Base-by-base conservation (phyloP, 371 early-diverging fungal species). In the Apophysomyces sp. region DNA sequence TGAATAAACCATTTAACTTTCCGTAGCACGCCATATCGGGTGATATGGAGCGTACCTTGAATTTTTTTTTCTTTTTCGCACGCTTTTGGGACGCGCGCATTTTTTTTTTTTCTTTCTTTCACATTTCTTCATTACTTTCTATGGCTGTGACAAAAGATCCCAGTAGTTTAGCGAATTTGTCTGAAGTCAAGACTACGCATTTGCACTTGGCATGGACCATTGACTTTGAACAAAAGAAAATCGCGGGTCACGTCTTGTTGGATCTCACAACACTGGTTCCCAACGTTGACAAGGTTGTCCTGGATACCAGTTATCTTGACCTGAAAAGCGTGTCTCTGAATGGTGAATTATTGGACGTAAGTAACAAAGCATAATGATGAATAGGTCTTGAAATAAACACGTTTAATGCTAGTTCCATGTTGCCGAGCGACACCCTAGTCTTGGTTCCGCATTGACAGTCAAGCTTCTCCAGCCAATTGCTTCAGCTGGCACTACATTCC, bases 121-220 rank as follows among this genome's bases (percentile, higher is more conserved):
- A 49, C 11, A 36, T 30, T 30, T 30, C 49, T 58, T 41, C n/a
- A 36, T 57, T 57, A 31, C n/a, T 37, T 41, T 30, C 27, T 15
- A 60, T 60, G 51, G 26, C 52, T 52, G 39, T 26, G 2, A 59
- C 65, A 29, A 66, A 59, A 44, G 97, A 97, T 72, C 95, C 95
- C 56, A 95, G 87, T 74, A 90, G 92, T 63, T 87, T 85, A 60
- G 85, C 96, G 15, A 97, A 97, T 77, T 81, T 90, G 41, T 73
- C 82, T 63, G 83, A 92, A 60, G 76, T 93, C 29, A 58, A 75
- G 36, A 89, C 92, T 11, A 82, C 74, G 39, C 94, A 95, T 64
- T 60, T 93, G 37, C 90, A 93, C 66, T 80, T 96, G 62, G 78
- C 84, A 67, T 84, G 93, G 62, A 76, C 72, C 1, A 90, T 91